phyloP scores from a whole-genome alignment of 2,329 filamentous ascomycete genomes.

The Bipolaris sorokiniana region DNA sequence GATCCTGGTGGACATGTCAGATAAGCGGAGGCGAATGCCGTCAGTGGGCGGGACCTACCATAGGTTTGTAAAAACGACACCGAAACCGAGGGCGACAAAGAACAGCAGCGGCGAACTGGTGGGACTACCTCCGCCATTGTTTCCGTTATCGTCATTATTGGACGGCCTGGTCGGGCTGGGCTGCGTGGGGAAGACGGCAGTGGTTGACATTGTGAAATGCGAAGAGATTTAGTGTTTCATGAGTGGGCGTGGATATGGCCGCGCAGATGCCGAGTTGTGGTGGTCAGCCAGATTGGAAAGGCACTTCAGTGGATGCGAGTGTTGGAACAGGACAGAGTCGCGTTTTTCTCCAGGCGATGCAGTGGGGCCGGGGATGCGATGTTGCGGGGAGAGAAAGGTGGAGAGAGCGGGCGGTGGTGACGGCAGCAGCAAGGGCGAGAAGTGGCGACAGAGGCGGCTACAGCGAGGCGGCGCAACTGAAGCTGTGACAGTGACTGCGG shows the following conservation, averaged over 20 bases:
- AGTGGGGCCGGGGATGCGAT: not conserved
- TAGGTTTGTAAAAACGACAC: conserved; percentile 97
- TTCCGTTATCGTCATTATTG: conserved; percentile 33
- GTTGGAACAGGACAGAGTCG: not conserved
- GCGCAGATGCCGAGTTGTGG: not conserved
- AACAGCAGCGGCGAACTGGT: conserved; percentile 81
- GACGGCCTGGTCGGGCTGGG: conserved; percentile 4
- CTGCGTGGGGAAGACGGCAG: conserved; percentile 9
- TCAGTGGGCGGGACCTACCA: conserved; percentile 65
- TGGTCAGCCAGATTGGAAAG: conserved; percentile 13
- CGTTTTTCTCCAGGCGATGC: not conserved
- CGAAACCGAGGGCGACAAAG: conserved; percentile 94
- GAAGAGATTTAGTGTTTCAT: conserved; percentile 16
- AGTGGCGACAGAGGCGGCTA: conserved; percentile 28
- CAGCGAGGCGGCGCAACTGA: conserved; percentile 4
- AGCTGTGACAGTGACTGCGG: conserved; percentile 18
- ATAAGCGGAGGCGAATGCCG: conserved; percentile 1
- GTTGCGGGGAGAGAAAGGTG: conserved; percentile 6
- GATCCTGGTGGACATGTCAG: conserved; percentile 69
- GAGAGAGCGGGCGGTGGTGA: conserved; percentile 26
- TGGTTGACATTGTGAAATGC: conserved; percentile 17
- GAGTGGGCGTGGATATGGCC: conserved; percentile 4
- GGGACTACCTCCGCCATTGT: conserved; percentile 53
- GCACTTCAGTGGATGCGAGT: conserved; percentile 6
- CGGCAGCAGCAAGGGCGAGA: conserved; percentile 32